A percentile compares a stretch with the other conserved stretches of the same genome.
phyloP scores from a whole-genome alignment of 2,329 filamentous ascomycete genomes.

The Trichoderma oligosporum region DNA sequence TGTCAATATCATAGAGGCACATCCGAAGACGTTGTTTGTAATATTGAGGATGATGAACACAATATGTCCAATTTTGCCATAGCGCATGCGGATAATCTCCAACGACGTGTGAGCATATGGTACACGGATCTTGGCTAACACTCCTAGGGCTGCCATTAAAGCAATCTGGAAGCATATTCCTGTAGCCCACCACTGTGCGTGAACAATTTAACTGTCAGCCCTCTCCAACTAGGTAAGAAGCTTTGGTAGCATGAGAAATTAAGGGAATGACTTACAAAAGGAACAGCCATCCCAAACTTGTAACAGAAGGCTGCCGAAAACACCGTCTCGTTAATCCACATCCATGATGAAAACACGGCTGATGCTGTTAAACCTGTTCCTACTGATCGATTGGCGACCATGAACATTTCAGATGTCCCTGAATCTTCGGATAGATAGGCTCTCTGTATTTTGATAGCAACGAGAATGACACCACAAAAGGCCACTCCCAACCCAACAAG shows the following conservation, averaged over 20 bases:
- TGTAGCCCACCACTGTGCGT: constrained; percentile 17
- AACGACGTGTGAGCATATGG: constrained; percentile 16
- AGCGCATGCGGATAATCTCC: constrained; percentile 16
- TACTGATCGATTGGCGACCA: constrained; percentile 17
- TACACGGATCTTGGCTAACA: constrained; percentile 13
- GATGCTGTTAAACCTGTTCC: constrained; percentile 7
- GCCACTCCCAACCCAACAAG: constrained; percentile 8
- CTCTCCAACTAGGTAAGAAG: not conserved
- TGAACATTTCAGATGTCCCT: constrained; percentile 16
- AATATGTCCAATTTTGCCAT: constrained; percentile 12
- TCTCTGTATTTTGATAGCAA: constrained; percentile 7
- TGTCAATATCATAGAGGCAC: constrained; percentile 14
- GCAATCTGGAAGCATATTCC: constrained; percentile 15
- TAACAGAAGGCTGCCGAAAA: constrained; percentile 16
- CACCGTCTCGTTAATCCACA: constrained; percentile 16
- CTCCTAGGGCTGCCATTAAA: constrained; percentile 15
- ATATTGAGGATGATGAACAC: constrained; percentile 14
- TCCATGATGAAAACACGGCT: constrained; percentile 16
- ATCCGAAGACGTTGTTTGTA: constrained; percentile 15
- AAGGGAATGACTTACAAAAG: not conserved
- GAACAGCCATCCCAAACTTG: constrained; percentile 14
- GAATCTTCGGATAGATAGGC: constrained; percentile 15
- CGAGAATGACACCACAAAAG: constrained; percentile 12
- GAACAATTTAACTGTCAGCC: not conserved
- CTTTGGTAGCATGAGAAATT: no score